These are phyloP conservation scores for Mollisia scopiformis DNA, from an alignment of 2,329 filamentous ascomycete species.

Conservation along the genomic window DNA sequence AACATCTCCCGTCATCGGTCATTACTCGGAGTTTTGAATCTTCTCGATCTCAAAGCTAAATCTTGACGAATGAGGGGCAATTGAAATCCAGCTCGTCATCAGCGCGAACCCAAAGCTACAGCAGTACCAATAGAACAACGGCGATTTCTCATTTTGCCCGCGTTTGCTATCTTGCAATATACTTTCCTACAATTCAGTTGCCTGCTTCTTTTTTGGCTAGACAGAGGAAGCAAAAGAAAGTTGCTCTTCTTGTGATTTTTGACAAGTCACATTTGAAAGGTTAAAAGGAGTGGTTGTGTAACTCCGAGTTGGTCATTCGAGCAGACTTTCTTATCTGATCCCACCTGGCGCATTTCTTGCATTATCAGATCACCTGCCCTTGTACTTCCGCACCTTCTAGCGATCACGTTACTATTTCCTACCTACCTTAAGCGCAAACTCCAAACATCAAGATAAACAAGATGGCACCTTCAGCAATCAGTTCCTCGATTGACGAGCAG, in stretches of 20 bases:
- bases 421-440: no score
- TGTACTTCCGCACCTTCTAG: background rate
- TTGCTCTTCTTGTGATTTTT: background rate
- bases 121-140: constrained; percentile 8
- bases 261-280: background rate
- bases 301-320: background rate
- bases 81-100: constrained; percentile 10
- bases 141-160: constrained; percentile 17
- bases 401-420: constrained; percentile 9
- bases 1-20: background rate
- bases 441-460: background rate
- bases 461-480: constrained; percentile 34
- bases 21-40: background rate
- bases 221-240: background rate
- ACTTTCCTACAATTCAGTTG: background rate
- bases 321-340: background rate
- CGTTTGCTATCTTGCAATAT: background rate
- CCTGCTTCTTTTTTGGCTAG: background rate
- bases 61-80: constrained; percentile 12
- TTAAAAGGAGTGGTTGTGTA: background rate
- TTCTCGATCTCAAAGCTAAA: background rate
- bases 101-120: constrained; percentile 2
- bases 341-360: background rate
- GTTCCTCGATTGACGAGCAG: constrained; percentile 15
- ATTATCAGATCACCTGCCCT: background rate